phyloP scores from a whole-genome alignment of 1,139 yeast species.

The Taphrina confusa region DNA sequence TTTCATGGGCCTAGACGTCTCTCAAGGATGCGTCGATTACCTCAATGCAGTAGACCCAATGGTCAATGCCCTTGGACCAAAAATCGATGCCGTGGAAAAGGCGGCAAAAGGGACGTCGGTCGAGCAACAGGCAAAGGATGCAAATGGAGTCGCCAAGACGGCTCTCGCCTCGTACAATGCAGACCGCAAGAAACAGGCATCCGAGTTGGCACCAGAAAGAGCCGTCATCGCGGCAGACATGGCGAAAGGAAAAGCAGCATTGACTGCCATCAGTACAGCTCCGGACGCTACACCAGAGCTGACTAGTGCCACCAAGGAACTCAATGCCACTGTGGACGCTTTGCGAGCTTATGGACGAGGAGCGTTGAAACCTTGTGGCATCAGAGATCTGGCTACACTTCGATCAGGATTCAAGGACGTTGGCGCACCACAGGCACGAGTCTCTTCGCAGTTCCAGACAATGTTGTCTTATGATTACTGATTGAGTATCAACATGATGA shows the following conservation, averaged over 20 bases:
- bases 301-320: neutral
- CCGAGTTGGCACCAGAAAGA: neutral
- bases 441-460: neutral
- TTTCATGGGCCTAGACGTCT: slow-evolving; percentile 14
- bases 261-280: neutral
- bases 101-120: slow-evolving; percentile 3
- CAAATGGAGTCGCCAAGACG: slow-evolving; percentile 4
- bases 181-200: slow-evolving; percentile 10
- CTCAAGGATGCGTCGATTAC: slow-evolving; percentile 14
- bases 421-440: slow-evolving; percentile 5
- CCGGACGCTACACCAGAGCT: slow-evolving; percentile 4
- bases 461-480: slow-evolving; percentile 3
- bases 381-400: slow-evolving; percentile 3
- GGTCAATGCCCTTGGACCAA: slow-evolving; percentile 8
- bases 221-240: neutral
- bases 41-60: slow-evolving; percentile 2
- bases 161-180: neutral
- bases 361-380: slow-evolving; percentile 4
- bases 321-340: neutral
- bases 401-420: slow-evolving; percentile 13
- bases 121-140: slow-evolving; percentile 6
- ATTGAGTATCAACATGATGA: too few species aligned
- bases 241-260: slow-evolving; percentile 2
- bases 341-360: neutral
- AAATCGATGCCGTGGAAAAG: neutral